Percentiles rank a stretch among this genome's conserved stretches.
Evolutionary conservation across 2,329 filamentous ascomycete genomes (phyloP).

Genomic region (Cercospora sesami): DNA sequence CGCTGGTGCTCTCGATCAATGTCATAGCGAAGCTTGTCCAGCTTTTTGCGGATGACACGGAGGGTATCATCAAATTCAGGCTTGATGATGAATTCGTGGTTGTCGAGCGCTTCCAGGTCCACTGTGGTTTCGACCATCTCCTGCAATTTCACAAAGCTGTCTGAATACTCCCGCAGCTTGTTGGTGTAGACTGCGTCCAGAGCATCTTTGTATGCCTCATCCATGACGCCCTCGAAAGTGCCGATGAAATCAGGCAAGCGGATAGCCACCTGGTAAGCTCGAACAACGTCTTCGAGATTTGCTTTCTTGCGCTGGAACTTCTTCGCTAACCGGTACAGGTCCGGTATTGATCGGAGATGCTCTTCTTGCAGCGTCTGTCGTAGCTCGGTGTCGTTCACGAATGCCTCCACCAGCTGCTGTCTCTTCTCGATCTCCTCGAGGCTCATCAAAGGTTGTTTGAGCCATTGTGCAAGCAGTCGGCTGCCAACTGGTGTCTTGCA

Average conservation of each 20-base stretch:
- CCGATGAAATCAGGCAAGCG: constrained; percentile 85
- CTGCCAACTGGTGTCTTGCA: constrained; percentile 96
- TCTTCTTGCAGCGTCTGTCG: constrained; percentile 96
- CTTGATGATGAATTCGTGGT: constrained; percentile 98
- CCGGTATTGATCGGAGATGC: constrained; percentile 87
- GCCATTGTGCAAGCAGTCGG: constrained; percentile 86
- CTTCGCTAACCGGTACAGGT: constrained; percentile 90
- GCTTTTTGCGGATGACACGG: constrained; percentile 82
- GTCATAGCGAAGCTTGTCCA: constrained; percentile 77
- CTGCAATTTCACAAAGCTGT: constrained; percentile 79
- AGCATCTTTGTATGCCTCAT: constrained; percentile 85
- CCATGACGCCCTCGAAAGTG: constrained; percentile 90
- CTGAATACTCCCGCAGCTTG: constrained; percentile 71
- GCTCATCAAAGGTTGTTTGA: constrained; percentile 96
- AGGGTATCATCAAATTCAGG: constrained; percentile 92
- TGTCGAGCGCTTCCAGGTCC: constrained; percentile 89
- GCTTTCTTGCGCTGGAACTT: constrained; percentile 90
- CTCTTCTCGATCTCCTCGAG: constrained; percentile 83
- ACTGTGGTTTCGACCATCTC: constrained; percentile 99
- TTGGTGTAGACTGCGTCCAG: constrained; percentile 84
- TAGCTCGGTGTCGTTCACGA: constrained; percentile 87
- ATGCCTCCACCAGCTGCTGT: constrained; percentile 92
- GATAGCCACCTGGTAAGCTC: constrained; percentile 92
- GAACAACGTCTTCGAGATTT: constrained; percentile 90
- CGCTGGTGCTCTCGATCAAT: constrained; percentile 80